phyloP scores from a whole-genome alignment of 176 grass and related monocot species.

The Pontederia crassipes region DNA sequence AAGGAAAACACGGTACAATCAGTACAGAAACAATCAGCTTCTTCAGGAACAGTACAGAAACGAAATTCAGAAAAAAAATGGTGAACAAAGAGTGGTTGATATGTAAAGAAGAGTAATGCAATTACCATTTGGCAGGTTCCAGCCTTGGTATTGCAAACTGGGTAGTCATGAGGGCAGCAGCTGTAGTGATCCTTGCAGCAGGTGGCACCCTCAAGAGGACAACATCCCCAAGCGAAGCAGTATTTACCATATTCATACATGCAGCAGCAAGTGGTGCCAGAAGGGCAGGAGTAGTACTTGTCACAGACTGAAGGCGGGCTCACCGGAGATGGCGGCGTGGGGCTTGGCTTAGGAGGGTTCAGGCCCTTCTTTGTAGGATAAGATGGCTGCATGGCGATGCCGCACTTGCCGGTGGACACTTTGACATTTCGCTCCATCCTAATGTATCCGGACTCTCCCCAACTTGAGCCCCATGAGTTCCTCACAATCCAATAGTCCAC shows the following conservation, averaged over 20 bases:
- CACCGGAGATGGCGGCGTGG: conserved; percentile 34
- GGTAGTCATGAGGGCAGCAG: conserved; percentile 75
- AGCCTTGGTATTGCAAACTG: conserved; percentile 51
- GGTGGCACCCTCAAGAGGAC: conserved; percentile 45
- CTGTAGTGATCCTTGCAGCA: conserved; percentile 80
- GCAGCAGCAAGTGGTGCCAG: conserved; percentile 80
- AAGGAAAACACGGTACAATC: neutral
- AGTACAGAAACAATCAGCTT: neutral
- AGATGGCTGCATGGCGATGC: conserved; percentile 72
- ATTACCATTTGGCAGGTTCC: conserved; percentile 62
- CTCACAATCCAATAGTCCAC: conserved; percentile 89
- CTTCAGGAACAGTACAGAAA: neutral
- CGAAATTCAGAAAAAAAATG: neutral
- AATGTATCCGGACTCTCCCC: conserved; percentile 81
- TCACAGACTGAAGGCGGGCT: conserved; percentile 31
- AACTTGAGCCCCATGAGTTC: conserved; percentile 75
- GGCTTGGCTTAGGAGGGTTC: conserved; percentile 58
- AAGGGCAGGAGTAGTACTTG: conserved; percentile 28
- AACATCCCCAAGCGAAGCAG: conserved; percentile 85
- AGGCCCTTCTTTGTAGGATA: conserved; percentile 66
- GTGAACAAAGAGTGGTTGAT: neutral
- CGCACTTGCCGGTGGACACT: conserved; percentile 47
- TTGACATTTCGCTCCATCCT: conserved; percentile 70
- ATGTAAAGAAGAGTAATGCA: neutral
- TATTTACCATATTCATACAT: conserved; percentile 31